Evolutionary conservation across 257 asterid species (phyloP).

Genomic region (Solanum gandarillasii): DNA sequence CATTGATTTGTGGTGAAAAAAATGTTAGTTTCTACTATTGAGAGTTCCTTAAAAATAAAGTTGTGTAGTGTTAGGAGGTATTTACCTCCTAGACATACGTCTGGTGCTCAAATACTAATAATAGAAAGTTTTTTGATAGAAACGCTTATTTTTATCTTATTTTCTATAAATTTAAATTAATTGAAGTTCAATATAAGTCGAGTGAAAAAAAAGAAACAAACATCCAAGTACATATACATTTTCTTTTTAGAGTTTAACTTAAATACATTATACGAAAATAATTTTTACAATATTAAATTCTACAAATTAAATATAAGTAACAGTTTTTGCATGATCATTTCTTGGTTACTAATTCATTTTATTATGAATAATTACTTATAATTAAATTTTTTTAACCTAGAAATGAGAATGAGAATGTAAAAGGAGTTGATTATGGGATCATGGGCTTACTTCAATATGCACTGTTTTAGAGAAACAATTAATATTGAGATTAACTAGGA

Average conservation of each 20-base stretch:
- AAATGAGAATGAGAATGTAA: neutral
- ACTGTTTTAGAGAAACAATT: neutral
- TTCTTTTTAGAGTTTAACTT: neutral
- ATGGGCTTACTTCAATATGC: neutral
- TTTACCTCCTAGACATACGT: neutral
- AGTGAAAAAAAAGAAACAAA: neutral
- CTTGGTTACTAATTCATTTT: no score
- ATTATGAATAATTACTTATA: no score
- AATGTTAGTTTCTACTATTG: neutral
- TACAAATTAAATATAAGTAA: neutral
- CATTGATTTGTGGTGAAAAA: neutral
- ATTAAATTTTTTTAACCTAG: neutral
- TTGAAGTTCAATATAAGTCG: neutral
- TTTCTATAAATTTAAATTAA: neutral
- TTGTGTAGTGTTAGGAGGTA: neutral
- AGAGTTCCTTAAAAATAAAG: neutral
- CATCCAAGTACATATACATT: neutral
- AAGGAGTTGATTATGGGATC: neutral
- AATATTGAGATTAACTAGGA: neutral
- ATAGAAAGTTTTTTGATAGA: neutral
- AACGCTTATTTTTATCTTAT: fast-evolving
- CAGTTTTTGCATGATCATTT: no score
- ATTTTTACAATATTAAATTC: neutral
- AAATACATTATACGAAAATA: neutral
- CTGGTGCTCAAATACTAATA: neutral